A percentile compares a stretch with the other conserved stretches of the same genome.
Evolutionary conservation across 23 red algal genomes (phyloP).

Genomic region (Gracilaria caudata): DNA sequence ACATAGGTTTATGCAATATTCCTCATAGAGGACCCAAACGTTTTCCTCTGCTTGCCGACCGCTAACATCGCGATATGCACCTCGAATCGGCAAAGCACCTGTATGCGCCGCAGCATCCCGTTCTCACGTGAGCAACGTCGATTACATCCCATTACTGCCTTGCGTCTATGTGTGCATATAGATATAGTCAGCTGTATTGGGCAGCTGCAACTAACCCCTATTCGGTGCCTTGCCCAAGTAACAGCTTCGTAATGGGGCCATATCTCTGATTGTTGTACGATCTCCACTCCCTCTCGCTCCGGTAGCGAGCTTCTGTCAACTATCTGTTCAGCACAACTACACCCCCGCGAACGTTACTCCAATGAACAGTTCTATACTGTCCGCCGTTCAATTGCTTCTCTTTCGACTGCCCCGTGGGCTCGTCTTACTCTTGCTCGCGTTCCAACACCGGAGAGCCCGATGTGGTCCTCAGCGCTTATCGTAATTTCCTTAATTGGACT

Average conservation of each 20-base stretch:
- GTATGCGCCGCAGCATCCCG: not conserved
- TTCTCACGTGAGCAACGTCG: not conserved
- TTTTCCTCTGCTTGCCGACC: not conserved
- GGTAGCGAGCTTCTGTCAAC: not conserved
- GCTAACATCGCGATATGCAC: not conserved
- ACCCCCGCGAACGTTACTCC: not conserved
- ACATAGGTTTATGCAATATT: not conserved
- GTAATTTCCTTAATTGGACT: not conserved
- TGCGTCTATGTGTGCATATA: too few relatives aligned
- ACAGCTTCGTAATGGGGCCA: not conserved
- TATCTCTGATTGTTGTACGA: not conserved
- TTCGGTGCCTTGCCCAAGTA: not conserved
- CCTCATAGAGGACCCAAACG: not conserved
- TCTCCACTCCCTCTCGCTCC: not conserved
- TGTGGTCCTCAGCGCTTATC: not conserved
- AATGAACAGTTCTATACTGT: not conserved
- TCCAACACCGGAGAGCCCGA: not conserved
- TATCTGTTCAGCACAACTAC: not conserved
- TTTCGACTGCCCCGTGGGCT: not conserved
- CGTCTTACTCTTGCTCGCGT: not conserved
- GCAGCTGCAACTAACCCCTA: not conserved
- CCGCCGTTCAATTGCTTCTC: not conserved
- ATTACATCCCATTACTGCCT: not conserved
- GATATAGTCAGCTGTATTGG: not conserved
- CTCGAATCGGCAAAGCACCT: not conserved